Percentiles rank a stretch among this genome's conserved stretches.
These are phyloP conservation scores for Hymenoscyphus linearis DNA, from an alignment of 2,329 filamentous ascomycete species.

Conservation along the genomic window DNA sequence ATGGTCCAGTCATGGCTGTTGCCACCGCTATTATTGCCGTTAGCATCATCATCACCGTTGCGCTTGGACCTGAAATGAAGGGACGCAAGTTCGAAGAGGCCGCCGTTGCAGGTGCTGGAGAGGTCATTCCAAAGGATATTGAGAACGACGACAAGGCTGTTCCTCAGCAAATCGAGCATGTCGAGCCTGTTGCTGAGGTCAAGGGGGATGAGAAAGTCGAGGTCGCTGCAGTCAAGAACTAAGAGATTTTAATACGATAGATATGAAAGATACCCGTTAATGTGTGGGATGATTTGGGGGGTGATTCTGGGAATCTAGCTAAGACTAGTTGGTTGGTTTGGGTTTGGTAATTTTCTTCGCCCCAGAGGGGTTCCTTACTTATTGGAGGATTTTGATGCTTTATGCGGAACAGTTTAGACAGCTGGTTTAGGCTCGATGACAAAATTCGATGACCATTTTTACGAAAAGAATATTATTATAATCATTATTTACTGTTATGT, in stretches of 20 bases:
- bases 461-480: not conserved
- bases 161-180: not conserved
- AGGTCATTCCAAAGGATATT: constrained; percentile 18
- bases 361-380: not conserved
- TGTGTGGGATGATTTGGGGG: not conserved
- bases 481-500: not conserved
- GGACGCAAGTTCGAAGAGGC: constrained; percentile 64
- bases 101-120: constrained; percentile 42
- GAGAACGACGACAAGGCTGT: constrained; percentile 14
- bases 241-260: not conserved
- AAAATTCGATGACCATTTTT: not conserved
- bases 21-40: constrained; percentile 71
- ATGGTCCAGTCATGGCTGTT: constrained; percentile 70
- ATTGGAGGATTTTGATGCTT: not conserved
- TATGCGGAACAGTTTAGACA: not conserved
- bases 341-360: not conserved
- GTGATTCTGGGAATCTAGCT: not conserved
- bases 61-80: constrained; percentile 65
- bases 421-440: not conserved
- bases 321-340: not conserved
- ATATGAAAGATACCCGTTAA: not conserved
- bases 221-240: not conserved
- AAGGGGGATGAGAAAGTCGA: not conserved
- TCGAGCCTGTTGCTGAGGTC: not conserved
- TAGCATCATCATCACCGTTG: constrained; percentile 62